Percentiles rank a stretch among this genome's conserved stretches.
Evolutionary conservation across 768 basidiomycete genomes (phyloP).

Genomic region (Chalciporus sphaerocephalus): DNA sequence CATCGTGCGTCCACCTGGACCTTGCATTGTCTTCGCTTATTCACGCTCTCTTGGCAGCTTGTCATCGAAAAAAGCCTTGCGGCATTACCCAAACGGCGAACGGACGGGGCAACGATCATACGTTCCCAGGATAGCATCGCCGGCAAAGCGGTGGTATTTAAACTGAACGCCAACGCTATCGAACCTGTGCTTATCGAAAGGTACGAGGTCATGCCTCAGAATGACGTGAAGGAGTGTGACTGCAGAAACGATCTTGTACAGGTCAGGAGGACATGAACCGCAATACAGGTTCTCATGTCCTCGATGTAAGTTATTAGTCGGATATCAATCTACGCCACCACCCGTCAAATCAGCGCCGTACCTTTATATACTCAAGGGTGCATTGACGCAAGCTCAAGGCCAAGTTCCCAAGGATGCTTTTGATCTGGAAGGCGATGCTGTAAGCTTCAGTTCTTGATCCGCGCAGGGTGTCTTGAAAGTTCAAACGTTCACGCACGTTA

Average conservation of each 20-base stretch:
- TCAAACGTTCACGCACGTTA: background rate
- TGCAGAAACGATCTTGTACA: conserved; percentile 26
- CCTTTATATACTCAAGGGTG: conserved; percentile 75
- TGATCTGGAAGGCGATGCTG: conserved; percentile 40
- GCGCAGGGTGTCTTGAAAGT: background rate
- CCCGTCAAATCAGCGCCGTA: conserved; percentile 75
- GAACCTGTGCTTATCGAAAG: conserved; percentile 77
- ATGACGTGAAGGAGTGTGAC: conserved; percentile 18
- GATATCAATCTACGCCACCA: conserved; percentile 75
- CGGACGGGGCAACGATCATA: conserved; percentile 78
- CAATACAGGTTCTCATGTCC: conserved; percentile 65
- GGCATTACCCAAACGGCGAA: conserved; percentile 63
- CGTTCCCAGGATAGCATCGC: conserved; percentile 61
- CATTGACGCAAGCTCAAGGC: conserved; percentile 85
- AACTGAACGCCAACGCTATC: conserved; percentile 69
- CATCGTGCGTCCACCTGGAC: conserved; percentile 49
- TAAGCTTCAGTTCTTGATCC: conserved; percentile 4
- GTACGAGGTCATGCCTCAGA: conserved; percentile 38
- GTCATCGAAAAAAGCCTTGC: conserved; percentile 75
- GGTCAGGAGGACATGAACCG: conserved; percentile 65
- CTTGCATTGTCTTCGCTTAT: conserved; percentile 1
- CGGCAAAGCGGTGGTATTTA: conserved; percentile 71
- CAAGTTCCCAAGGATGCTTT: conserved; percentile 83
- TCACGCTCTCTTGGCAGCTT: conserved; percentile 44
- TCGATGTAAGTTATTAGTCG: conserved; percentile 45